Conservation (phyloP, 1,284 basidiomycete species). For the Pseudozyma thailandica region DNA sequence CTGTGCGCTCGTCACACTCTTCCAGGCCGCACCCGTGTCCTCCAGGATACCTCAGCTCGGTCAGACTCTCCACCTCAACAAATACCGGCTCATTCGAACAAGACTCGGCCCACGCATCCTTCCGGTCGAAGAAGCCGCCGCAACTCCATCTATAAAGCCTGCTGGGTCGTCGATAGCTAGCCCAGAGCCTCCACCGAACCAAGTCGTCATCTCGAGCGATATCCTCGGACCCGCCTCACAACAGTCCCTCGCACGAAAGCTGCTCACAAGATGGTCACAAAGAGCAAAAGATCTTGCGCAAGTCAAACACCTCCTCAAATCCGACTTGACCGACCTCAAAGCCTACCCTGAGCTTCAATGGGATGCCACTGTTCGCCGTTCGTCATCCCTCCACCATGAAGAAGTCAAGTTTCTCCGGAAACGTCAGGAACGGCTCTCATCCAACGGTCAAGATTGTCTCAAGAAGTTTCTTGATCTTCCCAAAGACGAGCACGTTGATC, state of each 20-base stretch:
- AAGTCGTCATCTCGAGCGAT: conserved; percentile 45
- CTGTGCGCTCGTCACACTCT: conserved; percentile 61
- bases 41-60: conserved; percentile 50
- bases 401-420: conserved; percentile 46
- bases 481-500: conserved; percentile 60
- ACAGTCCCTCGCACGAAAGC: conserved; percentile 19
- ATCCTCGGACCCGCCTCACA: conserved; percentile 28
- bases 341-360: conserved; percentile 60
- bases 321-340: conserved; percentile 40
- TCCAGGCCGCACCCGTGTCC: conserved; percentile 58
- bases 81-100: conserved; percentile 30
- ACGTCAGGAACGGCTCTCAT: conserved; percentile 37
- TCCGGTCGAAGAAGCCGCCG: conserved; percentile 19
- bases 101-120: conserved; percentile 34
- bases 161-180: neutral
- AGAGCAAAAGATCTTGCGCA: conserved; percentile 53
- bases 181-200: neutral
- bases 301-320: conserved; percentile 37
- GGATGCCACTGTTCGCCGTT: conserved; percentile 57
- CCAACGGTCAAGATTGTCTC: conserved; percentile 33
- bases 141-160: neutral
- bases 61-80: conserved; percentile 33
- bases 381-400: conserved; percentile 44
- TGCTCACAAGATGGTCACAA: conserved; percentile 48
- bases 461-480: conserved; percentile 47